A percentile compares a stretch with the other conserved stretches of the same genome.
These are phyloP conservation scores for Chalciporus sphaerocephalus DNA, from an alignment of 768 basidiomycete species.

Conservation along the genomic window DNA sequence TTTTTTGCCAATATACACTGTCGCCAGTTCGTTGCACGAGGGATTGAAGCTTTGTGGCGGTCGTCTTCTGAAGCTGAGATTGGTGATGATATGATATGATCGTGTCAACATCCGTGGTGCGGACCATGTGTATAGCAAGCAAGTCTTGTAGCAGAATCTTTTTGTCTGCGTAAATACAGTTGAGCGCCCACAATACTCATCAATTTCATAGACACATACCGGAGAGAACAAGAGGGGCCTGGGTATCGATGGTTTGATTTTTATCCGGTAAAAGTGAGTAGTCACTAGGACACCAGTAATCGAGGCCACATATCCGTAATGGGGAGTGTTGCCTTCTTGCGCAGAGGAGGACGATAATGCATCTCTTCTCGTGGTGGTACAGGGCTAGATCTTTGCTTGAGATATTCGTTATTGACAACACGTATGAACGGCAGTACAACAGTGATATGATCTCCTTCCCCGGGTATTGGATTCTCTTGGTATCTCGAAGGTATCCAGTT, in stretches of 20 bases:
- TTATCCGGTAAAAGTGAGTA: conserved; percentile 12
- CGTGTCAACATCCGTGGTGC: conserved; percentile 19
- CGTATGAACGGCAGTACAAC: conserved; percentile 42
- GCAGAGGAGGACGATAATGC: background rate
- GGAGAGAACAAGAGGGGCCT: conserved; percentile 28
- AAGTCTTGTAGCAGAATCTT: conserved; percentile 33
- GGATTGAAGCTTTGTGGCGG: conserved; percentile 26
- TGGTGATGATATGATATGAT: conserved; percentile 37
- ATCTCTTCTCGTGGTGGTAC: conserved; percentile 19
- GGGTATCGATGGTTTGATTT: conserved; percentile 31
- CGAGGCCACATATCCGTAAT: conserved; percentile 16
- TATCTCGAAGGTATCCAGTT: conserved; percentile 43
- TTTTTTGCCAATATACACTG: conserved; percentile 36
- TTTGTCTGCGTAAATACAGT: conserved; percentile 6
- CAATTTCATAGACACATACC: conserved; percentile 3
- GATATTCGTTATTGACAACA: conserved; percentile 30
- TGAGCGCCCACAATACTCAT: background rate
- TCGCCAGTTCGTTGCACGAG: conserved; percentile 32
- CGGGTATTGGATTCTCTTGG: conserved; percentile 30
- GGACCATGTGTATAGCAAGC: conserved; percentile 39
- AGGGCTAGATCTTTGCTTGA: conserved; percentile 12
- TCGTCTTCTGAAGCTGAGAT: conserved; percentile 24
- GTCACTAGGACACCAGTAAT: background rate
- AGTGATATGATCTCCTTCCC: conserved; percentile 40
- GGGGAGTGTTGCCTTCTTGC: background rate